These are phyloP conservation scores for Lepiota brunneoincarnata DNA, from an alignment of 768 basidiomycete genomes.

Conservation along the genomic window DNA sequence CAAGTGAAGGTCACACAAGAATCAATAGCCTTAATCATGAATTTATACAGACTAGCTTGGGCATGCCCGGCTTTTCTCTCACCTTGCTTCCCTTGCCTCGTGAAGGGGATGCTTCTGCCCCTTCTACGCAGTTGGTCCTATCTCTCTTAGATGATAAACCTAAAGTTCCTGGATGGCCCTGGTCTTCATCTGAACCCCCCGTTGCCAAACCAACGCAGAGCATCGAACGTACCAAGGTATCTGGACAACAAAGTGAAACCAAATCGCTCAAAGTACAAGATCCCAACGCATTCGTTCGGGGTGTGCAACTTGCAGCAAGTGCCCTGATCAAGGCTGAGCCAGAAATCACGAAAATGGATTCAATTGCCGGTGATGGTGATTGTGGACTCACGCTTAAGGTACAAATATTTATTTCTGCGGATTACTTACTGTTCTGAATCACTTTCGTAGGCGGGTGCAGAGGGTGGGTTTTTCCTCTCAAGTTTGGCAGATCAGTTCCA, in stretches of 20 bases:
- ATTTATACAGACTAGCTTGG: constrained; percentile 69
- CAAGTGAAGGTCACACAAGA: constrained; percentile 21
- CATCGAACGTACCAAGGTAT: not conserved
- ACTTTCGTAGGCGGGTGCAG: constrained; percentile 56
- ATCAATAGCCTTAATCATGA: not conserved
- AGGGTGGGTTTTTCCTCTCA: constrained; percentile 39
- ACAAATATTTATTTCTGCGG: not conserved
- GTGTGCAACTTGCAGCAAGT: constrained; percentile 57
- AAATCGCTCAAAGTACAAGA: constrained; percentile 32
- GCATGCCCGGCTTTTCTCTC: constrained; percentile 91
- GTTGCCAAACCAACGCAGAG: constrained; percentile 16
- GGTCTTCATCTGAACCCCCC: constrained; percentile 53
- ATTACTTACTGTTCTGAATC: not conserved
- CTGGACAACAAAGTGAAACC: constrained; percentile 10
- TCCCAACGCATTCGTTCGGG: constrained; percentile 46
- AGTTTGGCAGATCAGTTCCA: not conserved
- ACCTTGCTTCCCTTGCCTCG: constrained; percentile 75
- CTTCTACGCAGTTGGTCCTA: constrained; percentile 44
- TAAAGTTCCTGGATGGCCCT: constrained; percentile 83
- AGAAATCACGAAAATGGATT: constrained; percentile 90
- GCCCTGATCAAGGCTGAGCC: constrained; percentile 77
- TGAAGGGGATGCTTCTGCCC: constrained; percentile 32
- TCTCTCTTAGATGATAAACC: constrained; percentile 68
- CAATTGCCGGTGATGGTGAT: constrained; percentile 87
- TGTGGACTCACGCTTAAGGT: constrained; percentile 54